A percentile compares a stretch with the other conserved stretches of the same genome.
phyloP scores from a whole-genome alignment of 768 basidiomycete genomes.

The Sporobolomyces pararoseus region DNA sequence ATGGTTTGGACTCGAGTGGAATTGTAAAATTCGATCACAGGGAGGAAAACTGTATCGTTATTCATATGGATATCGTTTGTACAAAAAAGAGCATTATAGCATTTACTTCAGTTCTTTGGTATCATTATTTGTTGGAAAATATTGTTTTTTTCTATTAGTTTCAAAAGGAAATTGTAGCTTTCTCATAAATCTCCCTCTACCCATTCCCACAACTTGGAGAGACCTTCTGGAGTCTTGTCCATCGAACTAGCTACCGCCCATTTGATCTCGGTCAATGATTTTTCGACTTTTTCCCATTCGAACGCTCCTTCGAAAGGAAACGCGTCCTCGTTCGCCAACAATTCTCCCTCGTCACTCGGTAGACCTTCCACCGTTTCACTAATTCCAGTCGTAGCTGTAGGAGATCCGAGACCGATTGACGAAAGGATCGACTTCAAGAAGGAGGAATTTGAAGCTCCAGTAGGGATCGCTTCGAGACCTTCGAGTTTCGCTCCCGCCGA shows the following conservation, averaged over 20 bases:
- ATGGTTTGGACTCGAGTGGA: conserved; percentile 11
- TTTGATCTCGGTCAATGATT: conserved; percentile 4
- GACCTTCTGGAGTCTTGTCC: neutral
- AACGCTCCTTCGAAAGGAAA: conserved; percentile 33
- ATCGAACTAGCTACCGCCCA: conserved; percentile 27
- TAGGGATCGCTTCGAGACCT: conserved; percentile 36
- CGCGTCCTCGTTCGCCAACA: conserved; percentile 27
- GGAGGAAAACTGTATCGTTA: no score
- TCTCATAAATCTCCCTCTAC: conserved; percentile 19
- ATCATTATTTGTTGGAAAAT: no score
- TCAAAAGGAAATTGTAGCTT: no score
- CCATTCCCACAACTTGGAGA: conserved; percentile 31
- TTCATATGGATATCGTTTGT: neutral
- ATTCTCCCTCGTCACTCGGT: conserved; percentile 33
- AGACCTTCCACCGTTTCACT: neutral
- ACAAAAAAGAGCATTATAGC: neutral
- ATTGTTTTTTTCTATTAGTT: no score
- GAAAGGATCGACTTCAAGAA: conserved; percentile 2
- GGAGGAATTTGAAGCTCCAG: neutral
- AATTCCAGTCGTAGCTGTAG: neutral
- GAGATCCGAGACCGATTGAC: neutral
- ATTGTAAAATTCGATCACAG: neutral
- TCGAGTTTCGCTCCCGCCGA: conserved; percentile 28
- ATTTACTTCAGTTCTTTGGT: neutral
- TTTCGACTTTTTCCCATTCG: conserved; percentile 35